A percentile compares a stretch with the other conserved stretches of the same genome.
These are phyloP conservation scores for Umbelopsis vinacea DNA, from an alignment of 192 early-diverging fungal species.

Conservation along the genomic window DNA sequence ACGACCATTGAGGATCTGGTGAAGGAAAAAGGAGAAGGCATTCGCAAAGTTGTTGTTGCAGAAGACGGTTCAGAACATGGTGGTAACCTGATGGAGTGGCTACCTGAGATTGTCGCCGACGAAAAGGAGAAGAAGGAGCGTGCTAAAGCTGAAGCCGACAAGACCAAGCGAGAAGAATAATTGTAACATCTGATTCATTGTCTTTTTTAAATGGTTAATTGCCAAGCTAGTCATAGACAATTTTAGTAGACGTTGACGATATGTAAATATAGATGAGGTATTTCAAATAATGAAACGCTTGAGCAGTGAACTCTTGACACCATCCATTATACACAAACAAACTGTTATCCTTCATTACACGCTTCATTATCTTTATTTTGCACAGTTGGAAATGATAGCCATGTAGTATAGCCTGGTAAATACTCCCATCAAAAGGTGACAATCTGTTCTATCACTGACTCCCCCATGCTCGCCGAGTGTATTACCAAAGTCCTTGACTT, in stretches of 20 bases:
- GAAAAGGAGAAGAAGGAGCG: constrained; percentile 46
- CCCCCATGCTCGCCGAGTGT: constrained; percentile 95
- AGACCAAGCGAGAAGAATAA: constrained; percentile 1
- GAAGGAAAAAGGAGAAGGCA: constrained; percentile 72
- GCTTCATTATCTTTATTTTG: too few relatives aligned
- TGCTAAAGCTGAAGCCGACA: constrained; percentile 18
- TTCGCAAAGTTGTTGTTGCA: constrained; percentile 55
- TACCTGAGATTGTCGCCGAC: constrained; percentile 52
- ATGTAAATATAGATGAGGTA: background rate
- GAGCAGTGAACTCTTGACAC: background rate
- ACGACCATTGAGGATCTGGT: constrained; percentile 86
- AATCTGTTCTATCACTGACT: constrained; percentile 93
- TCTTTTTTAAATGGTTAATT: background rate
- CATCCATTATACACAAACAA: too few relatives aligned
- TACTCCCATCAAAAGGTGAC: constrained; percentile 92
- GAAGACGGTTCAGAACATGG: constrained; percentile 39
- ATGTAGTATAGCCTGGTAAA: constrained; percentile 58
- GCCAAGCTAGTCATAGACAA: background rate
- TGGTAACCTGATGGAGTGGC: constrained; percentile 55
- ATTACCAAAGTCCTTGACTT: constrained; percentile 93
- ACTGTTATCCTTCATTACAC: too few relatives aligned
- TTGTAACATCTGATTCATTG: background rate
- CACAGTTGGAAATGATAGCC: background rate
- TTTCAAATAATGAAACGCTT: background rate
- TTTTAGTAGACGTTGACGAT: background rate